phyloP scores from a whole-genome alignment of 2,329 filamentous ascomycete genomes.

The Exophiala xenobiotica region DNA sequence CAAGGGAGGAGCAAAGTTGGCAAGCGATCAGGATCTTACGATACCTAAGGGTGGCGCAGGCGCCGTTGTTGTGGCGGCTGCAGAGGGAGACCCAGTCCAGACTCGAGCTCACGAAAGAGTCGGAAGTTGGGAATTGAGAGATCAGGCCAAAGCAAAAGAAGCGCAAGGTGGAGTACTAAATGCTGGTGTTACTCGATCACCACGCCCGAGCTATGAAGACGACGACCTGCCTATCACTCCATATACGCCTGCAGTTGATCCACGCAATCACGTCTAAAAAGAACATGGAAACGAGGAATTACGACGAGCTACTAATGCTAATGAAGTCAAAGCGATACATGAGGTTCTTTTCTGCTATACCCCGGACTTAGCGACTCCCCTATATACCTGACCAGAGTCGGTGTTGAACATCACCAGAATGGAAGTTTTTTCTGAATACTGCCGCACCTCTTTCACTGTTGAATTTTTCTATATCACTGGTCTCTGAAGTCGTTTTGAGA shows the following conservation, averaged over 20 bases:
- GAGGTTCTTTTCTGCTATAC: slow-evolving; percentile 11
- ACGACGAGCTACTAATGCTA: neutral
- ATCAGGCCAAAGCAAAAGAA: slow-evolving; percentile 23
- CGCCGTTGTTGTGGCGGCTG: slow-evolving; percentile 36
- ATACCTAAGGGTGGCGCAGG: slow-evolving; percentile 45
- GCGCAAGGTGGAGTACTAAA: slow-evolving; percentile 19
- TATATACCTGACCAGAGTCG: neutral
- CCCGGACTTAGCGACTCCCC: neutral
- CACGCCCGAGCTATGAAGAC: slow-evolving; percentile 47
- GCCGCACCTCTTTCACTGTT: neutral
- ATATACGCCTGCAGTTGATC: slow-evolving; percentile 45
- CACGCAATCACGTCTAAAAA: slow-evolving; percentile 51
- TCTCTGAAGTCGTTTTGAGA: neutral
- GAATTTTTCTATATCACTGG: neutral
- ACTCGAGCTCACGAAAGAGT: slow-evolving; percentile 52
- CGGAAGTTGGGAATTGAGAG: slow-evolving; percentile 58
- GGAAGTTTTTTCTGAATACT: slow-evolving; percentile 3
- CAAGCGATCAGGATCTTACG: slow-evolving; percentile 54
- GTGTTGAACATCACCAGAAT: slow-evolving; percentile 7
- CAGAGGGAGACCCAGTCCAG: slow-evolving; percentile 27
- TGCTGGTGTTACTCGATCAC: slow-evolving; percentile 6
- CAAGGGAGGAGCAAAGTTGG: slow-evolving; percentile 56
- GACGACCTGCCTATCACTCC: slow-evolving; percentile 42
- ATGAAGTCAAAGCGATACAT: slow-evolving; percentile 5
- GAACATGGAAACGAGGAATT: slow-evolving; percentile 1